Evolutionary conservation across 2,329 filamentous ascomycete species (phyloP), one percentile per base, ranked within the genome.

Genomic region (Golovinomyces cichoracearum): DNA sequence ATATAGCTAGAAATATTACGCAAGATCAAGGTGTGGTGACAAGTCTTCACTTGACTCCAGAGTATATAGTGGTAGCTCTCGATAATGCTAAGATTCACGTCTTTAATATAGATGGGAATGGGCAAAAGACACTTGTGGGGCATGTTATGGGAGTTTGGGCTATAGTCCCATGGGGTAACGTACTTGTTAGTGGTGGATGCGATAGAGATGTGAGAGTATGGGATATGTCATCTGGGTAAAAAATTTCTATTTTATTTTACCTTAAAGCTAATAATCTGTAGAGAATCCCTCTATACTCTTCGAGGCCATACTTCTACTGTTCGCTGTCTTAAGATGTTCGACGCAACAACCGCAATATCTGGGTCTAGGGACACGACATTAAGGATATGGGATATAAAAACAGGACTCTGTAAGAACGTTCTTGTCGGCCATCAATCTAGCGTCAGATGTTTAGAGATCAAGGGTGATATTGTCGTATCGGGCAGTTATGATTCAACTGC

Each of bases 101-200:
- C 23, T 98, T 95, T 61, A 83, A 95, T 62, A 86, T 84, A 0
- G 76, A 90, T 55, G 90, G 90, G 29, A 78, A 85, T 56, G 77
- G 84, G 54, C 78, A 93, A 57, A 83, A 85, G 61, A 93, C 84
- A 2, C 67, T 98, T 25, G 80, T 90, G 60, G 90, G 90, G 10
- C 90, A 98, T 65, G 83, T 95, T 41, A 98, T 98, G 90, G 90
- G 90, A 37, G 90, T 98, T 19, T 98, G 90, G 90, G 90, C 90
- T 45, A 95, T 98, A 88, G 85, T 98, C 22, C 90, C 90, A 5
- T 94, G 86, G 83, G 88, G 83, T 51, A 88, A 98, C 62, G 80
- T 83, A 48, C 71, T 98, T 52, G 90, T 98, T 51, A 94, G 85
- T 27, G 90, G 90, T 57, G 90, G 90, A 5, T 98, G 90, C 62